Conservation (phyloP, 2,329 filamentous ascomycete species). For the Aureobasidium melanogenum region DNA sequence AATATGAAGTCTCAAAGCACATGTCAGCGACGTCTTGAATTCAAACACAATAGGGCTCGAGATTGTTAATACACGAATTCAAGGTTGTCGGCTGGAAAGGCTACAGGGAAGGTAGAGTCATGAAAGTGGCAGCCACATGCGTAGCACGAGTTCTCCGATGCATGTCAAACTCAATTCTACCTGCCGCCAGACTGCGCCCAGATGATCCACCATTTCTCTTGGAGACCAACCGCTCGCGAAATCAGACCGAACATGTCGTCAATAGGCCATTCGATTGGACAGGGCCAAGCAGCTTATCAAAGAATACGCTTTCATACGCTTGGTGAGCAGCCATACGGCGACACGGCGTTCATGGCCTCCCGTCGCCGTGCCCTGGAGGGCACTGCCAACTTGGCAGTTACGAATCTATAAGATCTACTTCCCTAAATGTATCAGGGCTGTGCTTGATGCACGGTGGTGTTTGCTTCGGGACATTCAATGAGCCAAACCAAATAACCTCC, state of each 20-base stretch:
- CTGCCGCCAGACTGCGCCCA: not conserved
- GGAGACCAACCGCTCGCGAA: not conserved
- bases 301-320: not conserved
- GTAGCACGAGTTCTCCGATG: not conserved
- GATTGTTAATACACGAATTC: not conserved
- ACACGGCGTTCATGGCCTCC: not conserved
- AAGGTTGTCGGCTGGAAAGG: not conserved
- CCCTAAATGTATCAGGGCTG: constrained; percentile 5
- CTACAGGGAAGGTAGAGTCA: not conserved
- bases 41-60: not conserved
- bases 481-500: not conserved
- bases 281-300: not conserved
- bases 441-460: constrained; percentile 4
- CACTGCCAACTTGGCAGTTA: constrained; percentile 2
- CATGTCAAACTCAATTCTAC: not conserved
- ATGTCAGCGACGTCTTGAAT: not conserved
- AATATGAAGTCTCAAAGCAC: not conserved
- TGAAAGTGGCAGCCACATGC: constrained; percentile 3
- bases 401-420: constrained; percentile 7
- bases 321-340: not conserved
- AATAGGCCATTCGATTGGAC: not conserved
- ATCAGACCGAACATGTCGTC: not conserved
- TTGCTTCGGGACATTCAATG: not conserved
- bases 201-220: not conserved
- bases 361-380: not conserved